Base-by-base conservation (phyloP, 2,329 filamentous ascomycete species). In the Hymenoscyphus infarciens region DNA sequence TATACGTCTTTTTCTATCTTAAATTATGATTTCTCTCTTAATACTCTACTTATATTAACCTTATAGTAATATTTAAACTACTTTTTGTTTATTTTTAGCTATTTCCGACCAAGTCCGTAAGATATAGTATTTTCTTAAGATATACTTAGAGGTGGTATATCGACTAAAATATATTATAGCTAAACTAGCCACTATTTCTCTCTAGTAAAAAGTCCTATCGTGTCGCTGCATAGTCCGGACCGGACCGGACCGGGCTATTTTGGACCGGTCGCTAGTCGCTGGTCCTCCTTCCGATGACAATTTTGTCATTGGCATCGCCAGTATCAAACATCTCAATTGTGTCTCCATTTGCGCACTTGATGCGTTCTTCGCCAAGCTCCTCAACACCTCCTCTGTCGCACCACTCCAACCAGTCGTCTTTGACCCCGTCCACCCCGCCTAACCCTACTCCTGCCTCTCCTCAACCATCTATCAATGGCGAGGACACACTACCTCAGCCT, bases 401-500 rank as follows among this genome's bases (percentile, higher is more conserved):
- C 16, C 53, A 31, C 53, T 3, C 25, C 16, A 27, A 56, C 27
- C 5, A 56, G 22, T 15, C 7, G 22, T 31, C 53, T 31, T 56
- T 29, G n/a, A 25, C 53, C 25, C 53, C 10, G 53, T 56, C 53
- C 53, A 13, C 35, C 11, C 15, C 35, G 35, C 3, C 35, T 39
- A 56, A 31, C 53, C 6, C 27, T 29, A 29, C 27, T 56, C 53
- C 53, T 29, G 53, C 27, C 53, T 56, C 58, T 54, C 61, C 61
- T 56, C 61, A 42, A 60, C 39, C 56, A 63, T 63, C 61, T 56
- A 45, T 56, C 29, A 31, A 31, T 31, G 29, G 29, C 35, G 56
- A 60, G 57, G 61, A 59, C 55, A 25, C 61, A 59, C 56, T 38
- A 29, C 35, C 57, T 55, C 45, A 55, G 42, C 25, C 29, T 63